phyloP scores from a whole-genome alignment of 2,329 filamentous ascomycete genomes.

The Fusarium liriodendri region DNA sequence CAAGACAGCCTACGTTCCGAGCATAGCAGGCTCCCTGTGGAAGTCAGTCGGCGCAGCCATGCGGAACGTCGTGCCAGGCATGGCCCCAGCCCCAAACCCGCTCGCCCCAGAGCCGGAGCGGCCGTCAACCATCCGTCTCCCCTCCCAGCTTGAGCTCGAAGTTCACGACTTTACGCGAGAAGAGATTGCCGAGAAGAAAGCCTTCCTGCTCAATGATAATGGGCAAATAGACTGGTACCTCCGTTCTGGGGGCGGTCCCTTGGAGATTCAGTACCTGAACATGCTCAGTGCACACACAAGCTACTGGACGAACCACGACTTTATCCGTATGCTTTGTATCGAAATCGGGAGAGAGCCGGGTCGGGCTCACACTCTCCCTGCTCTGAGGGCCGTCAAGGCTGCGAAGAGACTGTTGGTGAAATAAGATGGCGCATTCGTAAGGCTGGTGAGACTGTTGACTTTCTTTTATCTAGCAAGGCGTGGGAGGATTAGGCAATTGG shows the following conservation, averaged over 20 bases:
- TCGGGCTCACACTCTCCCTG: conserved; percentile 66
- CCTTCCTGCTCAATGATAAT: conserved; percentile 91
- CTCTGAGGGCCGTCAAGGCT: conserved; percentile 69
- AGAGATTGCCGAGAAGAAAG: conserved; percentile 90
- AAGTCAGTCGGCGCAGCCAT: conserved; percentile 73
- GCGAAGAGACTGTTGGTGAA: conserved; percentile 52
- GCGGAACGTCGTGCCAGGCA: conserved; percentile 69
- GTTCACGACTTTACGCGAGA: conserved; percentile 95
- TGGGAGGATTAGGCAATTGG: not conserved
- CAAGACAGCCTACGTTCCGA: conserved; percentile 83
- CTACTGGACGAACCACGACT: conserved; percentile 90
- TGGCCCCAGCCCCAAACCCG: conserved; percentile 47
- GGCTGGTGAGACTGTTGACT: not conserved
- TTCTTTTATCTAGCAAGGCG: conserved; percentile 6
- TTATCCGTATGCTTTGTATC: conserved; percentile 89
- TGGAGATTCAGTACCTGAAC: conserved; percentile 96
- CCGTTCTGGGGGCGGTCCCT: conserved; percentile 82
- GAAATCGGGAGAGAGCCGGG: conserved; percentile 85
- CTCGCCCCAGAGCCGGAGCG: conserved; percentile 48
- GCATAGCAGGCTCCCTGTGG: conserved; percentile 73
- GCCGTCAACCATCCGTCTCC: conserved; percentile 59
- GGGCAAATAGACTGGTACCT: conserved; percentile 95
- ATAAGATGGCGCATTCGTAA: conserved; percentile 9
- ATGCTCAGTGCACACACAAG: conserved; percentile 96
- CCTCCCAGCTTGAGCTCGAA: conserved; percentile 85